Conservation (phyloP, 352 stramenopile species). For the Globisporangium irregulare region DNA sequence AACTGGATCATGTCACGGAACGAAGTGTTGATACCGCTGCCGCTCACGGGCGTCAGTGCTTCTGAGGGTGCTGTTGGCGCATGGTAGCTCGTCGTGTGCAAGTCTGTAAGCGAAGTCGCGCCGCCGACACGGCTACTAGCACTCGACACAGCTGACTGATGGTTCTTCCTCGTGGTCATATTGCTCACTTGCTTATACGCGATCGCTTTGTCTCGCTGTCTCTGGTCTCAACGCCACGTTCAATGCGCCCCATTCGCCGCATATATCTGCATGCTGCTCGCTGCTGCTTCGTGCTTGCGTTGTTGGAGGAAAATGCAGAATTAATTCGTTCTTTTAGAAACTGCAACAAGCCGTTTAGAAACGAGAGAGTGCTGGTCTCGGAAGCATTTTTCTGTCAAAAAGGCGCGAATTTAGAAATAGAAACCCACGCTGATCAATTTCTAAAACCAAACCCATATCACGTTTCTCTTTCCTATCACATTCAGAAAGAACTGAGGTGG, state of each 20-base stretch:
- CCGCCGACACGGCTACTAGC: not conserved
- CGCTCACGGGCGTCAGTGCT: conserved; percentile 37
- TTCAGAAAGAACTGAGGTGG: not conserved
- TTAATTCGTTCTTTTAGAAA: not conserved
- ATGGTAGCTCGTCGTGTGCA: not conserved
- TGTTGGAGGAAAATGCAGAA: not conserved
- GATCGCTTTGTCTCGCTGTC: not conserved
- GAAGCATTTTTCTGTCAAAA: not conserved
- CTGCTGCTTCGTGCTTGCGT: not conserved
- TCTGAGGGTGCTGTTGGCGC: not conserved
- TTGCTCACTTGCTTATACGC: not conserved
- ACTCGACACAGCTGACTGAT: not conserved
- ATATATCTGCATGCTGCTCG: no score
- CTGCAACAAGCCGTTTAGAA: not conserved
- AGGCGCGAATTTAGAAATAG: not conserved
- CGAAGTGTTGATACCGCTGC: conserved; percentile 46
- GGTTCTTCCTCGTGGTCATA: not conserved
- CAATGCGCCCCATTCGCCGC: not conserved
- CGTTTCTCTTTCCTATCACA: not conserved
- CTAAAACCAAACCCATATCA: not conserved
- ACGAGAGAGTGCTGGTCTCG: not conserved
- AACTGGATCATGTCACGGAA: conserved; percentile 58
- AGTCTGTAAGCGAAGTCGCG: not conserved
- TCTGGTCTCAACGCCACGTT: not conserved
- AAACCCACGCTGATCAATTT: not conserved